Base-by-base conservation (phyloP, 495 filamentous ascomycete genomes). In the Talaromyces thailandensis region DNA sequence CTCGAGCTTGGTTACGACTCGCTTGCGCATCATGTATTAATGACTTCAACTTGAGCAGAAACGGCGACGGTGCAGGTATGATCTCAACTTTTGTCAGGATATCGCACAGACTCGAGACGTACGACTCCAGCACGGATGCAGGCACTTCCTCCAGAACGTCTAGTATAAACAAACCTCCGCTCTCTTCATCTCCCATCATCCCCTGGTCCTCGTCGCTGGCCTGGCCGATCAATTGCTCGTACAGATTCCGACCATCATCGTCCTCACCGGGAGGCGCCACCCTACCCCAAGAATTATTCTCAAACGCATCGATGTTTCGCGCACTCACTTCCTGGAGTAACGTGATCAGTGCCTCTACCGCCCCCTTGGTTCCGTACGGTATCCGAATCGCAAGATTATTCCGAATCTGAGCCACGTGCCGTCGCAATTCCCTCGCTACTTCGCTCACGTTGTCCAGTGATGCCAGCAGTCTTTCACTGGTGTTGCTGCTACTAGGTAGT, bases 181-280 rank as follows among this genome's bases (percentile, higher is more conserved):
- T 68, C 29, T 75, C 73, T 12, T 18, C 51, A 35, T 58, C 65
- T 62, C 25, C 43, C 50, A 21, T 25, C 50, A 21, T 25, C 48
- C 62, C 23, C 57, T 63, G 45, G 63, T 57, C 9, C 14, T 55
- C 51, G 23, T 29, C 29, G 37, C 26, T 32, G 25, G 70, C 64
- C 14, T 70, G 68, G 6, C 78, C 78, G 45, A 84, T 79, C 18
- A 84, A 71, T 62, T 74, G 71, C 35, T 77, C 69, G 61, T 76
- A 82, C 8, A 84, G 67, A 60, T 82, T 84, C 62, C 78, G 78
- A 48, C 79, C 71, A 60, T 79, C 73, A 55, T 75, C 75, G 21
- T 77, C 77, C 60, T 82, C 80, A 4, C 75, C 74, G 8, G 69
- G 62, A 55, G 77, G 76, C 12, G 69, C 68, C 3, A 28, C 58